Evolutionary conservation across 2,329 filamentous ascomycete genomes (phyloP), one percentile per base, ranked within the genome.

Genomic region (Ilyonectria sp.): DNA sequence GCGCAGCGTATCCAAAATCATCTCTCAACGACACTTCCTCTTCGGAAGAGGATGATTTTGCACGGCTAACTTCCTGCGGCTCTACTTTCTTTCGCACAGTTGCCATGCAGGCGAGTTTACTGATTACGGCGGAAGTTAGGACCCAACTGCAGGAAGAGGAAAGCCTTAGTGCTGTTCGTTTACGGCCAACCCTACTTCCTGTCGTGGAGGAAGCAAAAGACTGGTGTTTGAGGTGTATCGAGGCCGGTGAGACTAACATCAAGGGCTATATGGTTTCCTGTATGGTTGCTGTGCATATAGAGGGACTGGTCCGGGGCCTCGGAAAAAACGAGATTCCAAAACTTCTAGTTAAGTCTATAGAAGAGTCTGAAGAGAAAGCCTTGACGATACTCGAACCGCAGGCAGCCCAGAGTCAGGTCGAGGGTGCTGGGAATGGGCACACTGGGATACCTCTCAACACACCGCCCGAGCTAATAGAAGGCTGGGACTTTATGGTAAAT

Each of bases 181-280:
- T 82, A 1, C 79, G 82, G 2, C 76, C 79, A 4, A 85, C 88
- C 60, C 71, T 87, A 1, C 60, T 86, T 0, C 73, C 74, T 2
- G 78, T 83, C 1, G 26, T 89, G 5, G 74, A 82, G 0, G 82
- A 87, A 11, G 77, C 80, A 0, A 81, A 79, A 43, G 55, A 56
- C 0, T 88, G 84, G 83, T 72, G 72, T 1, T 72, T 85, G 50
- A 68, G 71, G 6, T 79, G 77, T 9, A 78, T 89, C n/a, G 70
- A 81, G 52, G 80, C 79, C 0, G 87, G 86, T 2, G 86, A 89
- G 75, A 89, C 86, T 0, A 90, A 89, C 61, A 77, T 86, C 21
- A 90, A 89, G 69, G 85, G 85, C 0, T 84, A 84, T 46, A 55
- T 90, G 19, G 79, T 89, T 13, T 67, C 78, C 0, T 71, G 52